Evolutionary conservation across 768 basidiomycete genomes (phyloP).

Genomic region (Pisolithus orientalis): DNA sequence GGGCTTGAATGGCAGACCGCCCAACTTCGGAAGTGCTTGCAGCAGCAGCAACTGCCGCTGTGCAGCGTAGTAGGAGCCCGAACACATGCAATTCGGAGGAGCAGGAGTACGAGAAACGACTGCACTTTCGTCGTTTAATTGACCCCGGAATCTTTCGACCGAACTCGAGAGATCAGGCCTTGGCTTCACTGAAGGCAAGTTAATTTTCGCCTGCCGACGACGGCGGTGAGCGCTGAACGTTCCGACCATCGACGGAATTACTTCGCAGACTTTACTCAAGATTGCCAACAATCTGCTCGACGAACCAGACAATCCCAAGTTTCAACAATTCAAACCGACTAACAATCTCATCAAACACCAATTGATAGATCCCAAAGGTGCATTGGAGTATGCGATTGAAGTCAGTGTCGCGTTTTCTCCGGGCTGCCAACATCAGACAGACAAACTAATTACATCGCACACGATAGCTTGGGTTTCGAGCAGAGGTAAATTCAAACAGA

Average conservation of each 20-base stretch:
- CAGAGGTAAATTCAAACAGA: slow-evolving; percentile 42
- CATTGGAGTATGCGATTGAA: slow-evolving; percentile 74
- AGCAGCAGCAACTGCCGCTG: slow-evolving; percentile 15
- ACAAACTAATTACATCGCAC: slow-evolving; percentile 2
- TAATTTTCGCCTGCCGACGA: not conserved
- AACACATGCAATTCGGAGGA: not conserved
- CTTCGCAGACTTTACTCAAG: slow-evolving; percentile 51
- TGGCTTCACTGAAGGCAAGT: slow-evolving; percentile 57
- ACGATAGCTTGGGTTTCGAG: slow-evolving; percentile 66
- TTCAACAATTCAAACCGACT: slow-evolving; percentile 68
- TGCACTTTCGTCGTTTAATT: slow-evolving; percentile 67
- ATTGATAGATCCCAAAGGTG: slow-evolving; percentile 62
- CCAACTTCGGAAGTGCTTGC: slow-evolving; percentile 21
- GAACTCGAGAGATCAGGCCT: slow-evolving; percentile 55
- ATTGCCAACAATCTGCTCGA: slow-evolving; percentile 69
- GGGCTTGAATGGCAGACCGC: not conserved
- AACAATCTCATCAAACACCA: slow-evolving; percentile 61
- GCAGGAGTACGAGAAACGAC: slow-evolving; percentile 60
- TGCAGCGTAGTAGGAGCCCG: slow-evolving; percentile 14
- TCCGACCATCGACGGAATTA: slow-evolving; percentile 3
- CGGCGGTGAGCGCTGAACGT: too few relatives aligned
- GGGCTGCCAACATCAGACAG: not conserved
- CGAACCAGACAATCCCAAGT: slow-evolving; percentile 71
- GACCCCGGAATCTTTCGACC: slow-evolving; percentile 75
- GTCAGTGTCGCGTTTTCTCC: slow-evolving; percentile 37